These are phyloP conservation scores for Hypholoma fasciculare DNA, from an alignment of 768 basidiomycete genomes.

Conservation along the genomic window DNA sequence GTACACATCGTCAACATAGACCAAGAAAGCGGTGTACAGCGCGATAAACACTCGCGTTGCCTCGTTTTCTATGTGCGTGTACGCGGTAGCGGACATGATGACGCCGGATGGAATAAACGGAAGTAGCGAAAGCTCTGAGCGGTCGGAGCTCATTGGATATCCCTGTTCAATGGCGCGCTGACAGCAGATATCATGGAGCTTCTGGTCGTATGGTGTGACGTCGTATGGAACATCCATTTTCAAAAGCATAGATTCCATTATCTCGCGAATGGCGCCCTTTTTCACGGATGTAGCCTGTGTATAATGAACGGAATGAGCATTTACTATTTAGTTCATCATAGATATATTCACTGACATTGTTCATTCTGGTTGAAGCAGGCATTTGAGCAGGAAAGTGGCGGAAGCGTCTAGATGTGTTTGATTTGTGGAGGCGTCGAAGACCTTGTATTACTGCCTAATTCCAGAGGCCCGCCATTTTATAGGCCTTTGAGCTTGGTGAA, in stretches of 20 bases:
- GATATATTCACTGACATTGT: not conserved
- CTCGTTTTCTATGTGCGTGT: conserved; percentile 26
- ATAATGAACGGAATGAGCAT: not conserved
- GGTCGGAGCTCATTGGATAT: conserved; percentile 8
- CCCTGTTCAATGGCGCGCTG: not conserved
- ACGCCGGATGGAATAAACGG: conserved; percentile 30
- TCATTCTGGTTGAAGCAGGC: no score
- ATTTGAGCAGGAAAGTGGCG: no score
- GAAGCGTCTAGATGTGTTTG: no score
- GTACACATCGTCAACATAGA: conserved; percentile 34
- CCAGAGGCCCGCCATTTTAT: no score
- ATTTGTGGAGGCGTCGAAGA: no score
- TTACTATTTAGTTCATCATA: not conserved
- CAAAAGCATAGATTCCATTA: not conserved
- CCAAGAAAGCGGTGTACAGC: conserved; percentile 36
- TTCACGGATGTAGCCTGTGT: not conserved
- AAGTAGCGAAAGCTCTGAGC: not conserved
- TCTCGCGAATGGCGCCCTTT: not conserved
- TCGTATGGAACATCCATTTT: not conserved
- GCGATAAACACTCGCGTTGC: conserved; percentile 33
- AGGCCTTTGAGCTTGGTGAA: no score
- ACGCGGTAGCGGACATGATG: conserved; percentile 24
- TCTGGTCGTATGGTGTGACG: conserved; percentile 1
- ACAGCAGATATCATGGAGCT: conserved; percentile 2
- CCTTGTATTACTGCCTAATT: no score